These are phyloP conservation scores for Apium graveolens DNA, from an alignment of 129 eudicot genomes.

Conservation along the genomic window DNA sequence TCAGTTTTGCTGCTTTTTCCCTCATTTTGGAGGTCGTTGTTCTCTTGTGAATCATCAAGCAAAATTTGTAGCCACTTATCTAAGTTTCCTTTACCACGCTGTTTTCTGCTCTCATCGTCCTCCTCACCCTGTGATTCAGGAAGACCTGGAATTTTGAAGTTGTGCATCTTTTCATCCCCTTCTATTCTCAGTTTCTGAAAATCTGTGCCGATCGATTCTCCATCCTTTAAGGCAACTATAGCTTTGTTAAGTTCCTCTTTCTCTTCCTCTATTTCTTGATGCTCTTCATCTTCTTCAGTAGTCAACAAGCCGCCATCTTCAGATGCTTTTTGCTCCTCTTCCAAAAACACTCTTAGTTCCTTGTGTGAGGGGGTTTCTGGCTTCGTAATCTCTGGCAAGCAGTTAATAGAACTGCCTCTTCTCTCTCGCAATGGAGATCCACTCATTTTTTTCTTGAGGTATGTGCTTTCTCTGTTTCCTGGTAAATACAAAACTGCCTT, in stretches of 20 bases:
- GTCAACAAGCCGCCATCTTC: constrained; percentile 27
- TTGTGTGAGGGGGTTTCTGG: constrained; percentile 39
- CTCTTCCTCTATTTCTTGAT: constrained; percentile 11
- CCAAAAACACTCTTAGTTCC: constrained; percentile 70
- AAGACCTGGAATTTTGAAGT: constrained; percentile 33
- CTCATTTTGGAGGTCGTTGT: constrained; percentile 20
- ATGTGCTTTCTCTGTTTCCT: constrained; percentile 20
- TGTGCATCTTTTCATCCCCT: constrained; percentile 26
- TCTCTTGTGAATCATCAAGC: constrained; percentile 34
- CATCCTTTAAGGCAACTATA: constrained; percentile 10
- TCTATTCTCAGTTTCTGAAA: constrained; percentile 26
- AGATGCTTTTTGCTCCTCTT: constrained; percentile 73
- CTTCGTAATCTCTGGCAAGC: constrained; percentile 24
- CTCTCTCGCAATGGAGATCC: constrained; percentile 22
- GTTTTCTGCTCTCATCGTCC: constrained; percentile 85
- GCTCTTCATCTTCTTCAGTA: constrained; percentile 21
- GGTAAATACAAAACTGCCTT: constrained; percentile 32
- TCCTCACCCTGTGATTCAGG: constrained; percentile 49
- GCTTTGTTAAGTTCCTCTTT: constrained; percentile 5
- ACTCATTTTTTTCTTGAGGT: constrained; percentile 9
- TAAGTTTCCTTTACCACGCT: constrained; percentile 82
- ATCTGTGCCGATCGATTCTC: constrained; percentile 17
- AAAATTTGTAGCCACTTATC: constrained; percentile 91
- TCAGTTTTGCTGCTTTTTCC: constrained; percentile 28
- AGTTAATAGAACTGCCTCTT: constrained; percentile 19